Base-by-base conservation (phyloP, 768 basidiomycete genomes). In the Rhizopogon salebrosus region DNA sequence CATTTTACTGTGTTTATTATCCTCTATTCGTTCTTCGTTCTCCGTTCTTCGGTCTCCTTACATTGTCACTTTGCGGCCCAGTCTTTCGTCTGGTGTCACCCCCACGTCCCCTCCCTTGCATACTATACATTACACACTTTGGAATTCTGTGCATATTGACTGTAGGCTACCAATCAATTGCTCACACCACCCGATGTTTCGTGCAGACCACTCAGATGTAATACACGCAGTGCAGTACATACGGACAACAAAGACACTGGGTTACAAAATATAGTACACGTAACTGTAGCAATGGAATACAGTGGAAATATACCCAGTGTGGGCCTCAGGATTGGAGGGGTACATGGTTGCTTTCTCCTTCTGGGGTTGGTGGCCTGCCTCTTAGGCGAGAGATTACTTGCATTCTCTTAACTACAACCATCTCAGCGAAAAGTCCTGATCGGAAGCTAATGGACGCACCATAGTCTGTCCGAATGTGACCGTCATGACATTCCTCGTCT, bases 401-500 rank as follows among this genome's bases (percentile, higher is more conserved):
- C 58, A 87, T 71, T 31, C 85, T 79, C 66, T 80, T 75, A 49
- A 79, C 85, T 87, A 51, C 10, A 36, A 38, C 29, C 37, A 53
- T 34, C 13, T 57, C 46, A 40, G 57, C 63, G n/a, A 50, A 53
- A 54, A 23, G 31, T 51, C 8, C 20, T 34, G 13, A 8, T 16
- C 14, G 22, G 22, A 46, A 46, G 13, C 2, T 7, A 2, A 34
- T 34, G 14, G 18, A 46, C 80, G 50, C 55, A 89, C 88, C 67
- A 59, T 87, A 88, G 59, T 89, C 88, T 42, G 78, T 70, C 29
- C 82, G 78, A 34, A 78, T 72, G 58, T 85, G 73, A 59, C 86
- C 84, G 60, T 89, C 85, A 13, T 72, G 76, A 43, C 71, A 69
- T 61, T 87, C 85, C 39, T 87, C 85, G 54, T 89, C 89, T 26